phyloP scores from a whole-genome alignment of 768 basidiomycete genomes.

The Hygrophorus russula region DNA sequence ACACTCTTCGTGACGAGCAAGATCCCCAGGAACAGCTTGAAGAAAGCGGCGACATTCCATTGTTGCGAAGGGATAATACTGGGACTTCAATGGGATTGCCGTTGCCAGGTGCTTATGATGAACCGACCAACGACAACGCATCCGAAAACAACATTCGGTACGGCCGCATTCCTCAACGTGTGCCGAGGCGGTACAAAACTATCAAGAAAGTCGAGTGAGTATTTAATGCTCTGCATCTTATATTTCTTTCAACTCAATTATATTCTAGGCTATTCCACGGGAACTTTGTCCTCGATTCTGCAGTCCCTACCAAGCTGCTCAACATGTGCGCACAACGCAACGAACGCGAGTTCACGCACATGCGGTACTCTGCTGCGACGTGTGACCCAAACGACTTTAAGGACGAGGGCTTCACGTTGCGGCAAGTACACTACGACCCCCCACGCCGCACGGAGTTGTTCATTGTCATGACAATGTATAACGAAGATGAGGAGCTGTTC shows the following conservation, averaged over 20 bases:
- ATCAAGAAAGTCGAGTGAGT: slow-evolving; percentile 83
- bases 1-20: slow-evolving; percentile 31
- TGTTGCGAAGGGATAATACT: slow-evolving; percentile 39
- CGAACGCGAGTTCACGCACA: slow-evolving; percentile 88
- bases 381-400: slow-evolving; percentile 94
- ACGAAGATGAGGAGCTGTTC: slow-evolving; percentile 87
- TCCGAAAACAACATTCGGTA: slow-evolving; percentile 63
- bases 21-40: slow-evolving; percentile 24
- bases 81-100: slow-evolving; percentile 12
- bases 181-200: slow-evolving; percentile 85
- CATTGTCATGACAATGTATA: slow-evolving; percentile 98
- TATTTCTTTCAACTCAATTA: background rate
- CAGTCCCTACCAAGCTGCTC: slow-evolving; percentile 85
- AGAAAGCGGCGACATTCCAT: slow-evolving; percentile 58
- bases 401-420: slow-evolving; percentile 69
- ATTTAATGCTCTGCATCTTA: background rate
- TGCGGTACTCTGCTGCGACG: slow-evolving; percentile 94
- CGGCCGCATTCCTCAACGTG: slow-evolving; percentile 83
- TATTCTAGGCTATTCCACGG: slow-evolving; percentile 67
- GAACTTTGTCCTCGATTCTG: slow-evolving; percentile 84
- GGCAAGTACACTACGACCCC: slow-evolving; percentile 88
- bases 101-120: slow-evolving; percentile 34
- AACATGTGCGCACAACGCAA: slow-evolving; percentile 67
- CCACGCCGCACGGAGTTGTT: slow-evolving; percentile 87
- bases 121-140: slow-evolving; percentile 14